Evolutionary conservation across 345 rosid genomes (phyloP).

Genomic region (Erysimum cheiranthoides): DNA sequence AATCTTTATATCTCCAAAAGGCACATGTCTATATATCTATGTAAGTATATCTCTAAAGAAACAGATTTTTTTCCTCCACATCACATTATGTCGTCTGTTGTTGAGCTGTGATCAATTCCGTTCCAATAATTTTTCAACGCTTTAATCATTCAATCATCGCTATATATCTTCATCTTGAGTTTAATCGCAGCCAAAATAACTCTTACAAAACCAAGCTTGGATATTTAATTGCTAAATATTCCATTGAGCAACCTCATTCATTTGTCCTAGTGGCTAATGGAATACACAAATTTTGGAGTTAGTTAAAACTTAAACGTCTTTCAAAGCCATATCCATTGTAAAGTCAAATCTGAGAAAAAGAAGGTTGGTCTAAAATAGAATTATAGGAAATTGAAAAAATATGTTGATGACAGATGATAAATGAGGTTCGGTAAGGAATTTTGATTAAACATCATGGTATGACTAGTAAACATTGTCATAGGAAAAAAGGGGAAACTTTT

Average conservation of each 20-base stretch:
- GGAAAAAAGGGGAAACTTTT: too few relatives aligned
- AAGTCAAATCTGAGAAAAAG: slow-evolving; percentile 25
- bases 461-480: slow-evolving; percentile 39
- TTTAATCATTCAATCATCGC: not conserved
- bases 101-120: not conserved
- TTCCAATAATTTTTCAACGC: not conserved
- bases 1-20: not conserved
- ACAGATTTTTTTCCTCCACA: not conserved
- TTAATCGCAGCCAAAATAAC: not conserved
- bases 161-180: not conserved
- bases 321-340: slow-evolving; percentile 7
- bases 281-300: slow-evolving; percentile 1
- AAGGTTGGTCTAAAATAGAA: slow-evolving; percentile 18
- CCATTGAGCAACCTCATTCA: not conserved
- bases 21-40: not conserved
- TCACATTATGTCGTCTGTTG: not conserved
- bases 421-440: slow-evolving; percentile 12
- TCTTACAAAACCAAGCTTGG: not conserved
- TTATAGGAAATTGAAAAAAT: slow-evolving; percentile 9
- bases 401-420: slow-evolving; percentile 15
- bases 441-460: slow-evolving; percentile 28
- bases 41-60: not conserved
- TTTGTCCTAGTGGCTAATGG: slow-evolving; percentile 1
- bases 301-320: slow-evolving; percentile 16
- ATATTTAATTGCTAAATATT: slow-evolving; percentile 12